Evolutionary conservation across 805 yeast genomes (phyloP), one percentile per base, ranked within the genome.

Genomic region (Millerozyma miso): DNA sequence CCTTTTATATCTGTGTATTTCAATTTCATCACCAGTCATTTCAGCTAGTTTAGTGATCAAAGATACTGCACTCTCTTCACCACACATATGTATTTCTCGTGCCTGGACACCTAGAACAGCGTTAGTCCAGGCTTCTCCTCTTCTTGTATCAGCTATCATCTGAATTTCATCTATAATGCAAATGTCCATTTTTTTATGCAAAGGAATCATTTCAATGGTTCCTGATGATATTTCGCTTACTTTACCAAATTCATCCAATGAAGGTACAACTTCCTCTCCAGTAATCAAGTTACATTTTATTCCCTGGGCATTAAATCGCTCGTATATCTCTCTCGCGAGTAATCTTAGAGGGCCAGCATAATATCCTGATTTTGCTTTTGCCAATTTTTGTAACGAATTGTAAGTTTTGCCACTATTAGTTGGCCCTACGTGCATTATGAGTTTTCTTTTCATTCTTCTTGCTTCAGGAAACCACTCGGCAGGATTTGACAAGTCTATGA

Each of bases 361-460:
- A 51, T 85, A 86, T 0, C 99, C 99, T 15, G 81, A 74, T 26
- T 79, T 71, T 13, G 88, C 80, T 16, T 62, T 54, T 51, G 81
- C 81, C 38, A 93, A 70, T 42, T 80, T 73, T 53, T 84, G 73
- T 37, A 93, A 65, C 0, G 98, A 96, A 38, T 78, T 76, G 57
- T 87, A 86, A 0, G 98, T 93, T 56, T 93, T 93, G 10, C 99
- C 99, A 51, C 93, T 83, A 60, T 93, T 93, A 0, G 99, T 93
- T 1, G 99, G 99, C 0, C 99, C 99, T 8, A 93, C 87, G 59
- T 93, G 99, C 81, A 93, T 77, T n/a, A 85, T 75, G 38, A 93
- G 73, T 39, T 84, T 82, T 33, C 99, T 71, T 49, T 80, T 81
- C 68, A 88, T 70, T 48, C 80, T 77, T 33, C 98, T 71, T 0